A percentile compares a stretch with the other conserved stretches of the same genome.
These are phyloP conservation scores for Magnolia changhungtana DNA, from an alignment of 164 flowering plant species.

Conservation along the genomic window DNA sequence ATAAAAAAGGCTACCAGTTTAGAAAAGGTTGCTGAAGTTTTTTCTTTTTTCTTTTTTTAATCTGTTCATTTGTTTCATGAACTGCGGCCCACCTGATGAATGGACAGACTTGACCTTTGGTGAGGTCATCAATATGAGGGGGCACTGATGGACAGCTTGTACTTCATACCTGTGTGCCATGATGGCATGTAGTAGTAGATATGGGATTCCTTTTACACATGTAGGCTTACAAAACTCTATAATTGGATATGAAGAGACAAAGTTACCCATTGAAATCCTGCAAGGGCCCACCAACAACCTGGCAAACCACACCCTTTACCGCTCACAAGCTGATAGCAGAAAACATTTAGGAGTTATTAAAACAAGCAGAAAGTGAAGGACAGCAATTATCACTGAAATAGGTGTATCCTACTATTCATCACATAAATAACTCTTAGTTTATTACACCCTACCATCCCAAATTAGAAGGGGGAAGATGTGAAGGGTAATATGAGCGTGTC, in stretches of 20 bases:
- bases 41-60: too few relatives aligned
- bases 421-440: too few relatives aligned
- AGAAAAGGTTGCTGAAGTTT: too few relatives aligned
- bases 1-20: too few relatives aligned
- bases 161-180: not conserved
- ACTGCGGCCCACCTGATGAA: too few relatives aligned
- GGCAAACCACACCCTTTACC: conserved; percentile 36
- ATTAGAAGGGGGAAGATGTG: too few relatives aligned
- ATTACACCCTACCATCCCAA: too few relatives aligned
- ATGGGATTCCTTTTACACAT: not conserved
- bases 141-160: not conserved
- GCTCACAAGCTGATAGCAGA: conserved; percentile 32
- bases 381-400: not conserved
- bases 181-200: not conserved
- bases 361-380: not conserved
- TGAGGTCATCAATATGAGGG: not conserved
- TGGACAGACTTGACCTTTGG: not conserved
- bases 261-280: conserved; percentile 54
- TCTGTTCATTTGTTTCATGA: too few relatives aligned
- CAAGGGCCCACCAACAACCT: conserved; percentile 50
- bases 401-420: not conserved
- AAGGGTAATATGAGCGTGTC: too few relatives aligned
- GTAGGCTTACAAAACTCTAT: not conserved
- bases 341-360: not conserved
- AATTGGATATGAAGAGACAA: not conserved